phyloP scores from a whole-genome alignment of 1,284 basidiomycete genomes.

The Puccinia horiana region DNA sequence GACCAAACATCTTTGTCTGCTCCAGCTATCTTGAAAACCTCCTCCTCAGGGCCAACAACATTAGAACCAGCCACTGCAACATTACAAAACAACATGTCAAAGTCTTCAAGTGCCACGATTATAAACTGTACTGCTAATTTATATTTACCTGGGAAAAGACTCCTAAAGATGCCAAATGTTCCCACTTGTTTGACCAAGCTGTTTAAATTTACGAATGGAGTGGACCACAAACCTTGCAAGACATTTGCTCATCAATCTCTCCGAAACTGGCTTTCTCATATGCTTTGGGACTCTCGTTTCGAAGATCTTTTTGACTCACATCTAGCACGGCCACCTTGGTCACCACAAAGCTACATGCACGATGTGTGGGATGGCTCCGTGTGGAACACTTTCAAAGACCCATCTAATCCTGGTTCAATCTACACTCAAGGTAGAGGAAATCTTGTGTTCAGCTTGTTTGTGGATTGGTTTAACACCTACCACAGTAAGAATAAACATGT shows the following conservation, averaged over 20 bases:
- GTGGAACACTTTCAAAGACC: not conserved
- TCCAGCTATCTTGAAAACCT: not conserved
- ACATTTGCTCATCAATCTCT: slow-evolving; percentile 12
- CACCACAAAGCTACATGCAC: not conserved
- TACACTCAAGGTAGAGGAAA: slow-evolving; percentile 13
- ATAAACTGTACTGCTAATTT: not conserved
- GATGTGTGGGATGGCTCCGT: slow-evolving; percentile 27
- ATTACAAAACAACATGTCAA: not conserved
- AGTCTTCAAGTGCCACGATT: not conserved
- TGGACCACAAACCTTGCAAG: slow-evolving; percentile 3
- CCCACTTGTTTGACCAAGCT: not conserved
- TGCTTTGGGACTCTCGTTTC: slow-evolving; percentile 1
- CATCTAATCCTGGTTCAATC: not conserved
- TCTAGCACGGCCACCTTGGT: slow-evolving; percentile 6
- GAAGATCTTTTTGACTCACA: slow-evolving; percentile 17
- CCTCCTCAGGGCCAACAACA: not conserved
- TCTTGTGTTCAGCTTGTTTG: slow-evolving; percentile 33
- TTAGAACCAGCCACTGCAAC: not conserved
- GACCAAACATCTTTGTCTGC: not conserved
- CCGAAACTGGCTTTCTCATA: slow-evolving; percentile 3
- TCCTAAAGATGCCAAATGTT: not conserved
- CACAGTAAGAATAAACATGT: not conserved
- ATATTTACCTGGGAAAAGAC: slow-evolving; percentile 22
- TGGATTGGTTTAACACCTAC: slow-evolving; percentile 41
- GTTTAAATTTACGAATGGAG: not conserved